phyloP scores from a whole-genome alignment of 2,329 filamentous ascomycete genomes.

The Phialophora expanda region DNA sequence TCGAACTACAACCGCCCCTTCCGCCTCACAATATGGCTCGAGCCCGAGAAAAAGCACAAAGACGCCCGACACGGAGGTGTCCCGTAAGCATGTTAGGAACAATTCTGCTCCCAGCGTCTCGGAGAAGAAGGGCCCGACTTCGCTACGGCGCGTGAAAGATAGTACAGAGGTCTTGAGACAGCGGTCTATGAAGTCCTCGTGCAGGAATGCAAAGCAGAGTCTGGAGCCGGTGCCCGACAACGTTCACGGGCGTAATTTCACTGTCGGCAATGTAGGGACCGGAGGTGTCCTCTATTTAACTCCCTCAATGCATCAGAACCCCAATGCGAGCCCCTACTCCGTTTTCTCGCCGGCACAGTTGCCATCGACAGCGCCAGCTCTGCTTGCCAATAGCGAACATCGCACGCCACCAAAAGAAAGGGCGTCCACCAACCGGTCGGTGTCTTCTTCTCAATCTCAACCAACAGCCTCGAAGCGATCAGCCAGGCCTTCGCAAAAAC shows the following conservation, averaged over 20 bases:
- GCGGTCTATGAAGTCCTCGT: conserved; percentile 49
- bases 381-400: conserved; percentile 38
- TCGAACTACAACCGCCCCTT: conserved; percentile 22
- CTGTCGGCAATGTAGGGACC: conserved; percentile 80
- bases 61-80: conserved; percentile 27
- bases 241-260: conserved; percentile 73
- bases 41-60: conserved; percentile 35
- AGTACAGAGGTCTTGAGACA: conserved; percentile 57
- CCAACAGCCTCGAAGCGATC: conserved; percentile 22
- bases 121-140: conserved; percentile 44
- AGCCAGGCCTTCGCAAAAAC: conserved; percentile 7
- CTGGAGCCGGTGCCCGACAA: conserved; percentile 67
- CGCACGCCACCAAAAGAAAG: not conserved
- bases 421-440: conserved; percentile 17
- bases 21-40: conserved; percentile 36
- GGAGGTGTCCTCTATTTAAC: conserved; percentile 80
- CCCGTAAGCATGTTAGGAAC: conserved; percentile 36
- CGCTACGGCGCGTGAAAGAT: conserved; percentile 54
- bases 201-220: conserved; percentile 60
- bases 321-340: conserved; percentile 44
- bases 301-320: conserved; percentile 58
- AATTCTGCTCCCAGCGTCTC: conserved; percentile 35
- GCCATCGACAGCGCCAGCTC: conserved; percentile 54
- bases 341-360: conserved; percentile 56
- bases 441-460: conserved; percentile 21